A percentile compares a stretch with the other conserved stretches of the same genome.
Evolutionary conservation across 495 filamentous ascomycete species (phyloP).

Genomic region (Aspergillus asperescens): DNA sequence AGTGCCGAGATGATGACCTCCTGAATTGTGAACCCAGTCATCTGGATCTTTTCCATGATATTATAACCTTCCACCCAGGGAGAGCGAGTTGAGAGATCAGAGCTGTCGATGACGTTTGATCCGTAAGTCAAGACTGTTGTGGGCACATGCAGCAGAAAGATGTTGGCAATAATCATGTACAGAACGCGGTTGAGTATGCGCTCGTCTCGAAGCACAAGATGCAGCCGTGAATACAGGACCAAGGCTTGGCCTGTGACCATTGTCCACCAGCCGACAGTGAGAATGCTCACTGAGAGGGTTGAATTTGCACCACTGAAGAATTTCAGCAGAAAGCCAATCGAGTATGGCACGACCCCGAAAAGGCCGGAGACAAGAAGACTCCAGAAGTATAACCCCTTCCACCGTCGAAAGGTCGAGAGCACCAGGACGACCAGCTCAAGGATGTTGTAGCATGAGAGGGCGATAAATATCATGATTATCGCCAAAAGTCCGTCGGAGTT

Average conservation of each 20-base stretch:
- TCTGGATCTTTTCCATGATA: conserved; percentile 52
- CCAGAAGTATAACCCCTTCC: conserved; percentile 52
- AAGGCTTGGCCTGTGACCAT: conserved; percentile 52
- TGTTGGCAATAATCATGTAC: conserved; percentile 39
- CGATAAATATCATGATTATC: conserved; percentile 42
- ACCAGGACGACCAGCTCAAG: conserved; percentile 46
- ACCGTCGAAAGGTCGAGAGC: conserved; percentile 47
- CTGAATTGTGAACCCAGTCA: conserved; percentile 53
- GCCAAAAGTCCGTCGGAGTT: conserved; percentile 24
- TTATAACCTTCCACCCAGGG: conserved; percentile 44
- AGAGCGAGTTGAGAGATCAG: too few species aligned
- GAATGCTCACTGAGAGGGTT: conserved; percentile 37
- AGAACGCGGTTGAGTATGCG: conserved; percentile 37
- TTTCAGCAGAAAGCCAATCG: conserved; percentile 48
- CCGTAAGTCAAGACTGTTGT: conserved; percentile 49
- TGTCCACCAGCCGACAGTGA: conserved; percentile 49
- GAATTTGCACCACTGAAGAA: conserved; percentile 39
- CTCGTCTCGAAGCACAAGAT: conserved; percentile 46
- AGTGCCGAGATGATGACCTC: conserved; percentile 53
- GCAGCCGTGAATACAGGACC: conserved; percentile 48
- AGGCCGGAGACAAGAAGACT: conserved; percentile 42
- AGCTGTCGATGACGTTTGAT: conserved; percentile 36
- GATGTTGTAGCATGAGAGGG: conserved; percentile 47
- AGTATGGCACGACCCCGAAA: conserved; percentile 44
- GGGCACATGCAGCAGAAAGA: conserved; percentile 45